A percentile compares a stretch with the other conserved stretches of the same genome.
phyloP scores from a whole-genome alignment of 495 filamentous ascomycete genomes.

The Pyrenula aspistea region DNA sequence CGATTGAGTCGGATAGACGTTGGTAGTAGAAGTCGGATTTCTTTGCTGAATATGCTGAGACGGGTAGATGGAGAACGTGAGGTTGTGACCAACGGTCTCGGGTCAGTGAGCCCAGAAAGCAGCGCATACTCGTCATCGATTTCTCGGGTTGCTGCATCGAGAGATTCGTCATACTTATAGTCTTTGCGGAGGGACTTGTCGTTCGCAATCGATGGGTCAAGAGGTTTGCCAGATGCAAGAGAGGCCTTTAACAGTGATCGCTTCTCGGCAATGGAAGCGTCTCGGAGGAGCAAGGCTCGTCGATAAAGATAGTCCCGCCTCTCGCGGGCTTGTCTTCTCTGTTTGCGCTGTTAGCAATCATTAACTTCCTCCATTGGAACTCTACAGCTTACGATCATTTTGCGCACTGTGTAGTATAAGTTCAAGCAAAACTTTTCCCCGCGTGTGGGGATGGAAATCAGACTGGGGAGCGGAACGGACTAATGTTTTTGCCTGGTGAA shows the following conservation, averaged over 20 bases:
- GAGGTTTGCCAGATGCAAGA: slow-evolving; percentile 71
- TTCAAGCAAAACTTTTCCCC: too few relatives aligned
- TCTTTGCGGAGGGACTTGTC: slow-evolving; percentile 77
- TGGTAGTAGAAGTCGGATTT: slow-evolving; percentile 82
- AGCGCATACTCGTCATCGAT: slow-evolving; percentile 94
- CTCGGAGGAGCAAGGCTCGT: slow-evolving; percentile 61
- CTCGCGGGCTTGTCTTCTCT: slow-evolving; percentile 67
- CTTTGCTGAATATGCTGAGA: slow-evolving; percentile 84
- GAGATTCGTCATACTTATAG: slow-evolving; percentile 86
- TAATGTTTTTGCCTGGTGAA: too few relatives aligned
- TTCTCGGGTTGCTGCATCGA: slow-evolving; percentile 40
- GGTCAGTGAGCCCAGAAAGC: slow-evolving; percentile 74
- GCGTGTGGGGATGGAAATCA: too few relatives aligned
- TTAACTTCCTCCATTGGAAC: too few relatives aligned
- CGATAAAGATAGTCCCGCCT: slow-evolving; percentile 94
- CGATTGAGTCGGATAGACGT: slow-evolving; percentile 85
- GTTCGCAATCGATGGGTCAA: slow-evolving; percentile 78
- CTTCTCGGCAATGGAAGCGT: slow-evolving; percentile 88
- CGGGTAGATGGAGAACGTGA: slow-evolving; percentile 77
- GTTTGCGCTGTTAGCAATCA: slow-evolving; percentile 9
- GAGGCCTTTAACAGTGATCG: slow-evolving; percentile 75
- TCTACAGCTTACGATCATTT: slow-evolving; percentile 33
- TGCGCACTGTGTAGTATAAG: too few relatives aligned
- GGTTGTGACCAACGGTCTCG: slow-evolving; percentile 83
- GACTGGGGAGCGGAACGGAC: too few relatives aligned